Evolutionary conservation across 148 eudicot species (phyloP).

Genomic region (Rhododendron simsii): DNA sequence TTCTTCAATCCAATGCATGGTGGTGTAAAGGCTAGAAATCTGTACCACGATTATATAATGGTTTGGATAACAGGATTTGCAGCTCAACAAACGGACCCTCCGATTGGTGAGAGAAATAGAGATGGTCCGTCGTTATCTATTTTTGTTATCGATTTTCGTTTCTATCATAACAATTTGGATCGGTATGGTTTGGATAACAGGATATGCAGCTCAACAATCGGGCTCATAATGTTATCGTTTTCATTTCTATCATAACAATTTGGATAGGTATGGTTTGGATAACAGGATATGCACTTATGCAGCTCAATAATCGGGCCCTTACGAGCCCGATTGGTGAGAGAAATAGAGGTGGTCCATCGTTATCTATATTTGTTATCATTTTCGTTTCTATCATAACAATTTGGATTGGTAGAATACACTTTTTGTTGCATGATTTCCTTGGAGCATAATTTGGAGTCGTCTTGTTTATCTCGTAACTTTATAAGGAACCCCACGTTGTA

Average conservation of each 20-base stretch:
- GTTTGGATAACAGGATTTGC: conserved; percentile 81
- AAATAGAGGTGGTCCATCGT: no score
- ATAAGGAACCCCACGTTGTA: neutral
- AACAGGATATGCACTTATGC: conserved; percentile 44
- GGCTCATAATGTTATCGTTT: neutral
- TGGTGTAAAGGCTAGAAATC: conserved; percentile 57
- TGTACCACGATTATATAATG: conserved; percentile 59
- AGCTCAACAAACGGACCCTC: no score
- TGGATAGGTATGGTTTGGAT: conserved; percentile 77
- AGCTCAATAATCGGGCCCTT: conserved; percentile 24
- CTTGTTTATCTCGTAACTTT: neutral
- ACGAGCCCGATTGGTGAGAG: no score
- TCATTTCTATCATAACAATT: neutral
- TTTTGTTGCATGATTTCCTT: neutral
- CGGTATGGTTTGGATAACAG: neutral
- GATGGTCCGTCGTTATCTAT: no score
- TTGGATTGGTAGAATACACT: neutral
- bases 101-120: no score
- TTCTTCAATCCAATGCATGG: conserved; percentile 53
- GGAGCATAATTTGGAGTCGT: neutral
- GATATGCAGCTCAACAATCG: neutral
- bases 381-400: neutral
- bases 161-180: neutral
- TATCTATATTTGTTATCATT: neutral
- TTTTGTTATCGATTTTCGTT: neutral